Conservation (phyloP, 2,329 filamentous ascomycete genomes). For the Pyrenochaeta sp. region DNA sequence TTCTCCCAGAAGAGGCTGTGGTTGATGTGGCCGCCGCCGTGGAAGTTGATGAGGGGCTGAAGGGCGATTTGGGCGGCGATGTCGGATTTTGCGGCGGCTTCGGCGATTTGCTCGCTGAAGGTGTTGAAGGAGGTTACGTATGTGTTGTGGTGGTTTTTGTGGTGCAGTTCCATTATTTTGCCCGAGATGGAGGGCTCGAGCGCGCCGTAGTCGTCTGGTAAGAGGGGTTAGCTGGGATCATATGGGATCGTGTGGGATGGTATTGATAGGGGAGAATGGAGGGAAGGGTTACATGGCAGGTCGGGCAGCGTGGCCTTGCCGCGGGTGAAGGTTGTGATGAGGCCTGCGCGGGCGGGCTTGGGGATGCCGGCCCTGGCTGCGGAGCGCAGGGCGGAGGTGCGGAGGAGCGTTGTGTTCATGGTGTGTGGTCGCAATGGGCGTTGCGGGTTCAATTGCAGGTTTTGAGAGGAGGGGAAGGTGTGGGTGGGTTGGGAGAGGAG, state of each 20-base stretch:
- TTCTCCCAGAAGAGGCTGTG: constrained; percentile 75
- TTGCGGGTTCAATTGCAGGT: constrained; percentile 28
- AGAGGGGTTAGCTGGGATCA: constrained; percentile 4
- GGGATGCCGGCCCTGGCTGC: constrained; percentile 73
- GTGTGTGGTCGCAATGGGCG: constrained; percentile 39
- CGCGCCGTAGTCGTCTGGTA: constrained; percentile 89
- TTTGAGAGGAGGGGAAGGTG: constrained; percentile 7
- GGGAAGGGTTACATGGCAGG: constrained; percentile 69
- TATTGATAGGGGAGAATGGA: not conserved
- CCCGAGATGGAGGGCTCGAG: constrained; percentile 85
- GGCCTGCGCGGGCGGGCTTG: constrained; percentile 67
- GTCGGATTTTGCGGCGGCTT: constrained; percentile 62
- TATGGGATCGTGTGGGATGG: no score
- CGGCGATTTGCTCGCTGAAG: constrained; percentile 73
- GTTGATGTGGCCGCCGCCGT: constrained; percentile 72
- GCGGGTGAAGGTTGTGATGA: constrained; percentile 79
- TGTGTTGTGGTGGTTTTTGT: constrained; percentile 92
- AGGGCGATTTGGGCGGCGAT: constrained; percentile 62
- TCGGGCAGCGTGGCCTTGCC: constrained; percentile 94
- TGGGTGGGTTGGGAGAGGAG: constrained; percentile 5
- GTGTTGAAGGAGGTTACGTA: constrained; percentile 91
- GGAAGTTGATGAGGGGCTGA: constrained; percentile 69
- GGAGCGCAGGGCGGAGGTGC: constrained; percentile 73
- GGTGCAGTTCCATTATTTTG: constrained; percentile 96
- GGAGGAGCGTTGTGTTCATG: constrained; percentile 81